These are phyloP conservation scores for Corinectria fuckeliana DNA, from an alignment of 2,329 filamentous ascomycete species.

Conservation along the genomic window DNA sequence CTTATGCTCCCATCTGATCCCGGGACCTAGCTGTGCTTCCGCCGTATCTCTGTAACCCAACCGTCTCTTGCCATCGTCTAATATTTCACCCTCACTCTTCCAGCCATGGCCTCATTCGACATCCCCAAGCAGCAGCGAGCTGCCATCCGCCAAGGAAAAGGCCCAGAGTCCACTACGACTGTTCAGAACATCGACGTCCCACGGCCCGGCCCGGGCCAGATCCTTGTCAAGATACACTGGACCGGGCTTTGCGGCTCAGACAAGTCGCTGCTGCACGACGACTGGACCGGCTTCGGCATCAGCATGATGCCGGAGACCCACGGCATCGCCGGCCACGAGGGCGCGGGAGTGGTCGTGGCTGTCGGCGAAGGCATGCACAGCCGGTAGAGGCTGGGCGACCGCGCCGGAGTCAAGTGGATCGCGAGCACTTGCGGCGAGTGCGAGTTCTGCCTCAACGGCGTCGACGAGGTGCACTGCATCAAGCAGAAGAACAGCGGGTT, in stretches of 20 bases:
- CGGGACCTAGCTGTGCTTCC: neutral
- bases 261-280: conserved; percentile 34
- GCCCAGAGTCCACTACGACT: conserved; percentile 16
- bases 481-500: conserved; percentile 80
- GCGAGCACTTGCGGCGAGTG: conserved; percentile 83
- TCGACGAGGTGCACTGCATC: conserved; percentile 81
- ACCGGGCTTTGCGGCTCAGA: conserved; percentile 36
- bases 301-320: conserved; percentile 23
- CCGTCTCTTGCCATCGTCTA: neutral
- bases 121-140: conserved; percentile 29
- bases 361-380: conserved; percentile 76
- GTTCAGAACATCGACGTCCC: conserved; percentile 29
- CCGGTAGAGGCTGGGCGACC: conserved; percentile 74
- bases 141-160: conserved; percentile 31
- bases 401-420: conserved; percentile 88
- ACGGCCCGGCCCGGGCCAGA: conserved; percentile 28
- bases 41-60: neutral
- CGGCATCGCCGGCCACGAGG: conserved; percentile 71
- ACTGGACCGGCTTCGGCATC: conserved; percentile 33
- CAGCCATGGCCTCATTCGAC: conserved; percentile 21
- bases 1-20: neutral
- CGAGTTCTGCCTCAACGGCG: conserved; percentile 73
- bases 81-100: neutral
- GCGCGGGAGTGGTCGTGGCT: conserved; percentile 83
- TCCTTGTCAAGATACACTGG: conserved; percentile 35